A percentile compares a stretch with the other conserved stretches of the same genome.
Evolutionary conservation across 306 rosid genomes (phyloP).

Genomic region (Echinosophora koreensis): DNA sequence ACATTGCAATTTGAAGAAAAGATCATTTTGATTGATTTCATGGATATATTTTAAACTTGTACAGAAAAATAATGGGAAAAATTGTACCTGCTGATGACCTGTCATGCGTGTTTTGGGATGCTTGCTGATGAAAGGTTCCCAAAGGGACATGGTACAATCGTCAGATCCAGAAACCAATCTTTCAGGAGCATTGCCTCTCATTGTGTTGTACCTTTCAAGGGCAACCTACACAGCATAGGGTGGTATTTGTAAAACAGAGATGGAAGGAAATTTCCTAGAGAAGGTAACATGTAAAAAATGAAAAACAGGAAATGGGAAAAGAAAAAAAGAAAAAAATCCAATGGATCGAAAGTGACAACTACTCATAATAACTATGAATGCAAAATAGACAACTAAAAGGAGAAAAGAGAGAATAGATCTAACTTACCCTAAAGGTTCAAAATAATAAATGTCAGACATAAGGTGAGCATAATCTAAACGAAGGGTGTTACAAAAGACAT

Average conservation of each 20-base stretch:
- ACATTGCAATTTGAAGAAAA: constrained; percentile 35
- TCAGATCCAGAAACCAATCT: constrained; percentile 97
- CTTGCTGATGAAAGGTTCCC: constrained; percentile 93
- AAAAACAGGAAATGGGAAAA: constrained; percentile 1
- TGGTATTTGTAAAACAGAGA: constrained; percentile 15
- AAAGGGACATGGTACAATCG: constrained; percentile 96
- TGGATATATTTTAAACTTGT: constrained; percentile 15
- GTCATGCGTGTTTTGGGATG: constrained; percentile 92
- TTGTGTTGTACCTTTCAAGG: constrained; percentile 84
- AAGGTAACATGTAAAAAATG: neutral
- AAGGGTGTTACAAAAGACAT: neutral
- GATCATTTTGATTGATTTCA: constrained; percentile 25
- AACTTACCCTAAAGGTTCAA: neutral
- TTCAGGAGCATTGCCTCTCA: constrained; percentile 90
- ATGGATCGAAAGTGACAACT: neutral
- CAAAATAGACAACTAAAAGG: constrained; percentile 14
- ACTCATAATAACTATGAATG: neutral
- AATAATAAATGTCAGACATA: neutral
- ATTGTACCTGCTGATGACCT: constrained; percentile 91
- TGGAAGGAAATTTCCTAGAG: neutral
- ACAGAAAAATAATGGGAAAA: neutral
- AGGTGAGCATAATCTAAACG: neutral
- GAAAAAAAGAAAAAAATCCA: neutral
- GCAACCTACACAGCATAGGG: constrained; percentile 67
- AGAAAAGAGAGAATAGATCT: neutral